A percentile compares a stretch with the other conserved stretches of the same genome.
These are phyloP conservation scores for Ilex aquifolium DNA, from an alignment of 257 asterid genomes.

Conservation along the genomic window DNA sequence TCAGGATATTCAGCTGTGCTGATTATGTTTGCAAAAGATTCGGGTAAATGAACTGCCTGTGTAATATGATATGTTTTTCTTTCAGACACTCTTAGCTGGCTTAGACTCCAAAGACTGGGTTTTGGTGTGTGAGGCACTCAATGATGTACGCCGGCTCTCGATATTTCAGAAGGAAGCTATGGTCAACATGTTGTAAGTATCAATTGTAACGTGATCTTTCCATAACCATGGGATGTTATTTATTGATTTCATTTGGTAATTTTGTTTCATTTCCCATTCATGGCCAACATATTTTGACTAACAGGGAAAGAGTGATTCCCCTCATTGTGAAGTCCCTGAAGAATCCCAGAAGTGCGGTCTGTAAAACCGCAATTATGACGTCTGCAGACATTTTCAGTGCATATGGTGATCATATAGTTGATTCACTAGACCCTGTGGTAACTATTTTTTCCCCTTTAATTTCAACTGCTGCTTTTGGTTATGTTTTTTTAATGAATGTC, in stretches of 20 bases:
- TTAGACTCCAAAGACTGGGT: slow-evolving; percentile 88
- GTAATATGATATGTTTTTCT: background rate
- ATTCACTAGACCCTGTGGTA: slow-evolving; percentile 81
- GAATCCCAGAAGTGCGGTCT: slow-evolving; percentile 93
- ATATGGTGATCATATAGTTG: slow-evolving; percentile 60
- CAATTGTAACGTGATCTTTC: no score
- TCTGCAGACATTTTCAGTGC: slow-evolving; percentile 75
- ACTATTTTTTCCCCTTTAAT: background rate
- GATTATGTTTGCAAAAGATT: no score
- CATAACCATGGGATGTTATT: no score
- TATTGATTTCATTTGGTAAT: background rate
- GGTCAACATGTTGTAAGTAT: slow-evolving; percentile 63
- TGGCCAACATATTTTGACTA: slow-evolving; percentile 6
- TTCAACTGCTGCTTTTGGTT: slow-evolving; percentile 6
- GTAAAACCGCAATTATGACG: slow-evolving; percentile 91
- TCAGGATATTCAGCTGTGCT: no score
- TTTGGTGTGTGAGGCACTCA: slow-evolving; percentile 75
- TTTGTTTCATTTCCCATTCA: slow-evolving; percentile 12
- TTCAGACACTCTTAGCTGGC: slow-evolving; percentile 58
- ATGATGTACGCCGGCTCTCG: slow-evolving; percentile 62
- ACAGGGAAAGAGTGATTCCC: slow-evolving; percentile 58
- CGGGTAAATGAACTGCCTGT: background rate
- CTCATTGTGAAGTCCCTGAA: slow-evolving; percentile 69
- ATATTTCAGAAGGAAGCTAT: slow-evolving; percentile 74
- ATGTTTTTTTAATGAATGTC: slow-evolving; percentile 4